A percentile compares a stretch with the other conserved stretches of the same genome.
Evolutionary conservation across 2,329 filamentous ascomycete genomes (phyloP).

Genomic region (Phyllosticta citrichinensis): DNA sequence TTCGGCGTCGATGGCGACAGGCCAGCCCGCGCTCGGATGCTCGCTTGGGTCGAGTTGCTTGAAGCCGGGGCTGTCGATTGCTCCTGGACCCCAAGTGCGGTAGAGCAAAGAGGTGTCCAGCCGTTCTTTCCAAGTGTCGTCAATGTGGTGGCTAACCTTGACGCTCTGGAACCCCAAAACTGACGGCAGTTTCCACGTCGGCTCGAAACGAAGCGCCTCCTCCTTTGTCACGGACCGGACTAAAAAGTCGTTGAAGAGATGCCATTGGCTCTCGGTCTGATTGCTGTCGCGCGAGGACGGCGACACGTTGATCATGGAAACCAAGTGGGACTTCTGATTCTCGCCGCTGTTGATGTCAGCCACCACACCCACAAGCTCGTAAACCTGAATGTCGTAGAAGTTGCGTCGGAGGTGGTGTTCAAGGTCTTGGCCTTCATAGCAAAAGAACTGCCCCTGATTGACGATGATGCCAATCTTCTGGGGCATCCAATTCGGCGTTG

Average conservation of each 20-base stretch:
- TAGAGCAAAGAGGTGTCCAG: slow-evolving; percentile 82
- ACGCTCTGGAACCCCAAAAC: slow-evolving; percentile 82
- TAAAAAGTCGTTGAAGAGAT: slow-evolving; percentile 94
- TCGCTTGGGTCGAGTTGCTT: slow-evolving; percentile 52
- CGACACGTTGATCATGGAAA: slow-evolving; percentile 77
- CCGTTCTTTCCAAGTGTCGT: slow-evolving; percentile 74
- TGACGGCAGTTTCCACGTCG: slow-evolving; percentile 85
- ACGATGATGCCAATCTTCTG: slow-evolving; percentile 90
- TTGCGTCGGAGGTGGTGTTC: slow-evolving; percentile 69
- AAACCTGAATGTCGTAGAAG: slow-evolving; percentile 73
- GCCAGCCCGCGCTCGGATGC: slow-evolving; percentile 57
- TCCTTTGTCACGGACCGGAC: slow-evolving; percentile 70
- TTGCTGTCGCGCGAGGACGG: slow-evolving; percentile 51
- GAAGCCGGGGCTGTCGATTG: slow-evolving; percentile 45
- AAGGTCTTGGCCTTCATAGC: slow-evolving; percentile 87
- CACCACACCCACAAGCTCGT: slow-evolving; percentile 82
- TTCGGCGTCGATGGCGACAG: slow-evolving; percentile 88
- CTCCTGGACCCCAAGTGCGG: slow-evolving; percentile 49
- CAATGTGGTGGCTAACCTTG: slow-evolving; percentile 67
- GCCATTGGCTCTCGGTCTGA: slow-evolving; percentile 64
- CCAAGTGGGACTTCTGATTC: slow-evolving; percentile 79
- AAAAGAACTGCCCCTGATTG: slow-evolving; percentile 84
- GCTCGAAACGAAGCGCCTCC: slow-evolving; percentile 82
- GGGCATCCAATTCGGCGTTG: slow-evolving; percentile 80
- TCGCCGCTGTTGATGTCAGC: slow-evolving; percentile 81